Base-by-base conservation (phyloP, 1,284 basidiomycete species). In the Dichomitus squalens region DNA sequence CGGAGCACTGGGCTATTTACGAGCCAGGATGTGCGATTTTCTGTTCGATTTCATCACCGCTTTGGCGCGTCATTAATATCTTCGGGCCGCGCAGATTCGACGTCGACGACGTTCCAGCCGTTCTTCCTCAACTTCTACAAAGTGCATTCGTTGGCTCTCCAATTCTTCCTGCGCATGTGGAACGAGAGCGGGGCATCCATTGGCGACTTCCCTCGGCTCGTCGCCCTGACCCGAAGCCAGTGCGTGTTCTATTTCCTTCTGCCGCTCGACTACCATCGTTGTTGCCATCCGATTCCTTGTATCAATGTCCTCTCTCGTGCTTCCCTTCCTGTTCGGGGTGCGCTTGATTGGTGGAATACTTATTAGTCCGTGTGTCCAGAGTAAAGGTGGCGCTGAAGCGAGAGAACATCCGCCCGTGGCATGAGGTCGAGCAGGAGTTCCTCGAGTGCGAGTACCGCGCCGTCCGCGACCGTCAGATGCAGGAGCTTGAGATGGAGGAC, bases 111-210 rank as follows among this genome's bases (percentile, higher is more conserved):
- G 1, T 96, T 93, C 73, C 90, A 93, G 64, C 93, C 94, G 0
- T 95, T 95, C 76, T 89, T 98, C 72, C 81, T 98, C 59, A 92
- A 93, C 66, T 93, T 96, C 70, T 82, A 84, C 64, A 87, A 85
- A 58, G 87, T 96, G 9, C 96, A 98, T 73, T 78, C 83, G 6
- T 77, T 96, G 4, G 91, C 92, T 1, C 85, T 92, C 27, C 86
- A 86, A 55, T 97, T 98, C 78, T 97, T 97, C 77, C 75, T 95
- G 27, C 85, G 93, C 60, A 96, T 98, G 89, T 98, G 95, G 95
- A 87, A 84, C 66, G 95, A 98, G 73, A 94, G 92, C 63, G 90
- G 91, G 34, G 93, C 96, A 1, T 87, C 89, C 8, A 72, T 74
- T 7, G 86, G 80, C 29, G 94, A 97, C 71, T 96, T 97, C 68